Evolutionary conservation across 2,329 filamentous ascomycete species (phyloP).

Genomic region (Paracorniculantispora psalliotae): DNA sequence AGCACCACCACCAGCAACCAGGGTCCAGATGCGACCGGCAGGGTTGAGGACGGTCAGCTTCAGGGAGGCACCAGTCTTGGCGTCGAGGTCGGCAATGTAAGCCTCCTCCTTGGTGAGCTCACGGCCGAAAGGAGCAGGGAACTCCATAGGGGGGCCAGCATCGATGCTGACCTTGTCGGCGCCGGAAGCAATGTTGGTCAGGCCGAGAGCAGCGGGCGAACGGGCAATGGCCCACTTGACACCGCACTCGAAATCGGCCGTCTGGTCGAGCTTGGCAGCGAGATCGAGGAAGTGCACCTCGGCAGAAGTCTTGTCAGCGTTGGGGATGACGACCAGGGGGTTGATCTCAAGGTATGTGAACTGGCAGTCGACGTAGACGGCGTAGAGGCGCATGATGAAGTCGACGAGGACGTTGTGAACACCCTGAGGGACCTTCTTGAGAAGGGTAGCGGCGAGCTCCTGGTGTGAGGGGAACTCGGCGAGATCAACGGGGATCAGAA

Average conservation of each 20-base stretch:
- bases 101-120: conserved; percentile 98
- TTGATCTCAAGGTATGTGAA: conserved; percentile 99
- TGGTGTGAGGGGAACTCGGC: conserved; percentile 93
- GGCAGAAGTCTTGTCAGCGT: conserved; percentile 84
- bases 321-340: conserved; percentile 95
- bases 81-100: conserved; percentile 97
- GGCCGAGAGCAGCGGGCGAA: conserved; percentile 80
- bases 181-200: conserved; percentile 61
- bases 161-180: conserved; percentile 84
- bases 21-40: conserved; percentile 90
- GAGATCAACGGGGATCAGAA: conserved; percentile 93
- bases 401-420: conserved; percentile 98
- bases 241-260: conserved; percentile 98
- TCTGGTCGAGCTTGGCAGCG: conserved; percentile 98
- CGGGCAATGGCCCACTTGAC: conserved; percentile 98
- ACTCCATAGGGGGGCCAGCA: conserved; percentile 96
- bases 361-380: conserved; percentile 98
- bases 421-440: conserved; percentile 91
- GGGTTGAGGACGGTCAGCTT: conserved; percentile 96
- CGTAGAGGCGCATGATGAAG: conserved; percentile 97
- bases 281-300: conserved; percentile 97
- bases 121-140: conserved; percentile 97
- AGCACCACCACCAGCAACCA: conserved; percentile 98
- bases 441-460: conserved; percentile 75
- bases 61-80: conserved; percentile 97